Evolutionary conservation across 257 asterid genomes (phyloP).

Genomic region (Ajuga chamaepitys): DNA sequence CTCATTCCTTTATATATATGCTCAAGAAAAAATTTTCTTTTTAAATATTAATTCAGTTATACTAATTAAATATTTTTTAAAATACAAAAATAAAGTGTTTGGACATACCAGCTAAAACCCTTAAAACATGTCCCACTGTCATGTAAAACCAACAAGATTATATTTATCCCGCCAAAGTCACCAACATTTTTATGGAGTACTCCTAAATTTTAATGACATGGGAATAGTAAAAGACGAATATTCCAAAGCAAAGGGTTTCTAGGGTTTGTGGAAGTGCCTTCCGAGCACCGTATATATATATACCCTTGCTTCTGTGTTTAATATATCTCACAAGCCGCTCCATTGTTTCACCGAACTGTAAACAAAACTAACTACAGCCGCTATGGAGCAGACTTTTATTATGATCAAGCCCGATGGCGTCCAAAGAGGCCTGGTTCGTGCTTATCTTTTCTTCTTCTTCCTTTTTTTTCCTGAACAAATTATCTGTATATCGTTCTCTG

Average conservation of each 20-base stretch:
- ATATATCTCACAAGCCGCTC: not conserved
- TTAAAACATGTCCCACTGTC: too few relatives aligned
- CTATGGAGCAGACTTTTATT: conserved; percentile 95
- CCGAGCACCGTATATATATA: conserved; percentile 2
- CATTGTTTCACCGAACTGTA: not conserved
- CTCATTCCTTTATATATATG: too few relatives aligned
- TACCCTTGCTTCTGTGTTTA: not conserved
- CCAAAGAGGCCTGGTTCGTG: conserved; percentile 84
- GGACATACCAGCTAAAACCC: too few relatives aligned
- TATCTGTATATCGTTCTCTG: not conserved
- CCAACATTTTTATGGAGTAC: too few relatives aligned
- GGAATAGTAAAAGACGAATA: conserved; percentile 15
- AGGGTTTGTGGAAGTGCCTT: conserved; percentile 26
- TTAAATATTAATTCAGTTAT: too few relatives aligned
- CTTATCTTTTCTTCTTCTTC: not conserved
- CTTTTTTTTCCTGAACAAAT: too few relatives aligned
- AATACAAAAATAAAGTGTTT: too few relatives aligned
- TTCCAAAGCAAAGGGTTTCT: conserved; percentile 19
- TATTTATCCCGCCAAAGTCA: too few relatives aligned
- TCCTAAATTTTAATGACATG: too few relatives aligned
- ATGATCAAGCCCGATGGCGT: conserved; percentile 99
- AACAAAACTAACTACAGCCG: not conserved
- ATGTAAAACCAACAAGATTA: too few relatives aligned
- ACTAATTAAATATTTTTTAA: too few relatives aligned
- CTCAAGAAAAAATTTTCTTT: too few relatives aligned